A percentile compares a stretch with the other conserved stretches of the same genome.
phyloP scores from a whole-genome alignment of 2,329 filamentous ascomycete genomes.

The Rugonectria rugulosa region DNA sequence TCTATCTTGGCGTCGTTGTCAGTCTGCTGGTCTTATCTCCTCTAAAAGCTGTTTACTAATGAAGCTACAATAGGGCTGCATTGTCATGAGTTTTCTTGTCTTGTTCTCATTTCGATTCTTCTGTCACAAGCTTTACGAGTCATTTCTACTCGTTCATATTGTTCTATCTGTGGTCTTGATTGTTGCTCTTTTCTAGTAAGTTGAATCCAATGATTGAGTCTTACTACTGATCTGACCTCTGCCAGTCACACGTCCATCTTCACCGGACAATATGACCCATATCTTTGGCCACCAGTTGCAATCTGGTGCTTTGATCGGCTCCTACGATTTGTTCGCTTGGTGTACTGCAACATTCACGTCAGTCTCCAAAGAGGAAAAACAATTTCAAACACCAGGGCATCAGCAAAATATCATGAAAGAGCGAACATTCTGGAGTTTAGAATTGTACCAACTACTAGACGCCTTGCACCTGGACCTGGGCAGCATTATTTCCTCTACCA shows the following conservation, averaged over 20 bases:
- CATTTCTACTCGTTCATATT: not conserved
- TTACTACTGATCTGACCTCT: not conserved
- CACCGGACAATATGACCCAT: not conserved
- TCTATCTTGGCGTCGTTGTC: not conserved
- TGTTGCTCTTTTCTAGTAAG: not conserved
- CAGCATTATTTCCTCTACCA: not conserved
- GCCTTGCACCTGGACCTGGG: not conserved
- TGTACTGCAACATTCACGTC: not conserved
- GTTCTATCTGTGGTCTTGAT: not conserved
- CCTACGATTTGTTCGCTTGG: not conserved
- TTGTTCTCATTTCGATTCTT: not conserved
- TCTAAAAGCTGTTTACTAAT: too few species aligned
- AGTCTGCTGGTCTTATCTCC: not conserved
- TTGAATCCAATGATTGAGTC: not conserved
- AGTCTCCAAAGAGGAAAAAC: not conserved
- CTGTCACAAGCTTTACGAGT: not conserved
- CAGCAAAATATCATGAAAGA: not conserved
- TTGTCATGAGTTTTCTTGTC: not conserved
- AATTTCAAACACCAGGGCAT: not conserved
- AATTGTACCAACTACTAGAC: not conserved
- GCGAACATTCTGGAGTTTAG: not conserved
- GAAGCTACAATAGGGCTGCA: not conserved
- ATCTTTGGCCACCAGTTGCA: not conserved
- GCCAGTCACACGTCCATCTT: not conserved
- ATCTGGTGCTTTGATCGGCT: conserved; percentile 3